Evolutionary conservation across 2,329 filamentous ascomycete species (phyloP).

Genomic region (Colletotrichum sojae): DNA sequence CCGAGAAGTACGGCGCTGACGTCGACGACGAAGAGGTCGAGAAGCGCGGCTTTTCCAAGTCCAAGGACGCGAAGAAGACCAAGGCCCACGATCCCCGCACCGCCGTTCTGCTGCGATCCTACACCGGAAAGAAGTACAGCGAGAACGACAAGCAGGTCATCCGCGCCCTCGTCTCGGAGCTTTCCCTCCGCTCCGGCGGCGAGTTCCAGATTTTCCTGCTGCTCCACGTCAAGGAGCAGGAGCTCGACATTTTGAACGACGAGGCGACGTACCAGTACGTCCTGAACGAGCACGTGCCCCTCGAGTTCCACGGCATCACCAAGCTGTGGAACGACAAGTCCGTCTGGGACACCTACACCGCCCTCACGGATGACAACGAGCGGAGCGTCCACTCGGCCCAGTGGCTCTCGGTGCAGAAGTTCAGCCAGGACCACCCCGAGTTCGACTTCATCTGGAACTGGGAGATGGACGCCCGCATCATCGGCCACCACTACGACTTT

Average conservation of each 20-base stretch:
- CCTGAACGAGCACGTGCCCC: slow-evolving; percentile 74
- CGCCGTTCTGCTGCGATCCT: slow-evolving; percentile 82
- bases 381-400: slow-evolving; percentile 72
- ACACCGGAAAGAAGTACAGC: slow-evolving; percentile 81
- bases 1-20: slow-evolving; percentile 29
- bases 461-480: slow-evolving; percentile 87
- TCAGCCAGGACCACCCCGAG: slow-evolving; percentile 81
- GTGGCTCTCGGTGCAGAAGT: slow-evolving; percentile 82
- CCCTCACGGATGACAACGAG: slow-evolving; percentile 73
- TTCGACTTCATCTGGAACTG: slow-evolving; percentile 90
- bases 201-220: slow-evolving; percentile 87
- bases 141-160: slow-evolving; percentile 85
- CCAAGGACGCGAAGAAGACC: slow-evolving; percentile 24
- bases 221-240: slow-evolving; percentile 80
- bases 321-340: slow-evolving; percentile 82
- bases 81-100: slow-evolving; percentile 62
- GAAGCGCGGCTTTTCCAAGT: slow-evolving; percentile 29
- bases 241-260: slow-evolving; percentile 71
- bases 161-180: slow-evolving; percentile 83
- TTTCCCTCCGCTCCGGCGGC: slow-evolving; percentile 81
- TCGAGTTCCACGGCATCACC: slow-evolving; percentile 79
- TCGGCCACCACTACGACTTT: slow-evolving; percentile 86
- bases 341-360: slow-evolving; percentile 83
- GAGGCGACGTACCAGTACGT: slow-evolving; percentile 71
- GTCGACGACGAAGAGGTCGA: slow-evolving; percentile 15